phyloP scores from a whole-genome alignment of 225 moss, liverwort and hornwort genomes.

The Pseudisothecium myosuroides region DNA sequence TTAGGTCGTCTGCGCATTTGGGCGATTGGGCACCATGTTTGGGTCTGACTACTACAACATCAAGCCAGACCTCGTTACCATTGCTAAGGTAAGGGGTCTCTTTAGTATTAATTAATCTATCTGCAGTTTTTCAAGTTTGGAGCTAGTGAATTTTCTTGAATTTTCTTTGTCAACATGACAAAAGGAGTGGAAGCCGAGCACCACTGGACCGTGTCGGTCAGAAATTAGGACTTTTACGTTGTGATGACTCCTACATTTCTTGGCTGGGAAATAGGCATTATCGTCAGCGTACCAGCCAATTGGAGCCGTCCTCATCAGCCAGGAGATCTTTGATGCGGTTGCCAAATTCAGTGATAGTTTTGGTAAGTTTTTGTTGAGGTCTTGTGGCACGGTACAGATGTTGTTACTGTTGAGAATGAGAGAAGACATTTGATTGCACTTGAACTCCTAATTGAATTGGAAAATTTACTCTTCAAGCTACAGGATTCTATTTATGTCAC shows the following conservation, averaged over 20 bases:
- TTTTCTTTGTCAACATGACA: background rate
- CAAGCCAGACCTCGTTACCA: slow-evolving; percentile 74
- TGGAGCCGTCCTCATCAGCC: slow-evolving; percentile 59
- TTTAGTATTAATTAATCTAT: background rate
- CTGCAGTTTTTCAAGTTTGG: background rate
- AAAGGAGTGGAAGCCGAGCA: background rate
- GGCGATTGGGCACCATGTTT: slow-evolving; percentile 93
- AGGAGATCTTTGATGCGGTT: slow-evolving; percentile 48
- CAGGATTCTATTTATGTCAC: background rate
- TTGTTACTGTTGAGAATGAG: background rate
- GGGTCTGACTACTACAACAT: slow-evolving; percentile 73
- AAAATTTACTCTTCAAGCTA: background rate
- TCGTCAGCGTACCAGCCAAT: slow-evolving; percentile 90
- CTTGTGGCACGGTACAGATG: background rate
- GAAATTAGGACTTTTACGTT: background rate
- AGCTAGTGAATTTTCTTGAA: background rate
- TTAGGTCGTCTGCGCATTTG: slow-evolving; percentile 90
- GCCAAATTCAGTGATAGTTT: slow-evolving; percentile 41
- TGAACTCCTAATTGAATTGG: background rate
- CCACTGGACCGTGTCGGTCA: background rate
- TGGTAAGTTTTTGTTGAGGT: slow-evolving; percentile 23
- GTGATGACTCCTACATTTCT: background rate
- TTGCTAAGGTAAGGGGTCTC: slow-evolving; percentile 65
- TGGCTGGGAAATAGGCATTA: slow-evolving; percentile 43
- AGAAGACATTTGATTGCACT: background rate